Conservation (phyloP, 441 rosid species). For the Omphalea diandra region DNA sequence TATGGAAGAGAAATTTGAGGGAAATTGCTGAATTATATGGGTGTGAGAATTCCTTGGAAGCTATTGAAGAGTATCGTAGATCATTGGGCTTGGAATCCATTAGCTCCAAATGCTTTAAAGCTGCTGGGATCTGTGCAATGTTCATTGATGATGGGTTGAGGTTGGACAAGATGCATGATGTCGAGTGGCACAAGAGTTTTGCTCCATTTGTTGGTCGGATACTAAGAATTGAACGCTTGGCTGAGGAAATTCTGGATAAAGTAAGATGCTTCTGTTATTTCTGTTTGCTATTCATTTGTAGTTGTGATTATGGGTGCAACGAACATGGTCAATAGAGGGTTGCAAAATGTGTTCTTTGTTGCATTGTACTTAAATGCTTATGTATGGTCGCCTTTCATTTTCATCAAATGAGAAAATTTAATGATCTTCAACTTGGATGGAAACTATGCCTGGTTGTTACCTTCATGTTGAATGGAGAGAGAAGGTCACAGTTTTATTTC, state of each 20-base stretch:
- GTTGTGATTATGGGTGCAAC: not conserved
- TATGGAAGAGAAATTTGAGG: slow-evolving; percentile 72
- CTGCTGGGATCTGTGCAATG: slow-evolving; percentile 67
- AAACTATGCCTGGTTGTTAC: not conserved
- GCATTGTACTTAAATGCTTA: not conserved
- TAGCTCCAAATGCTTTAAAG: slow-evolving; percentile 59
- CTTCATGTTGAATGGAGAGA: not conserved
- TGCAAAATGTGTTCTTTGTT: not conserved
- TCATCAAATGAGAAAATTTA: not conserved
- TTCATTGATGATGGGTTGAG: slow-evolving; percentile 87
- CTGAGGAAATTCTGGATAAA: slow-evolving; percentile 71
- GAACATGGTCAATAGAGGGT: not conserved
- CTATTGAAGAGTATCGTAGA: slow-evolving; percentile 67
- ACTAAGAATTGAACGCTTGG: slow-evolving; percentile 73
- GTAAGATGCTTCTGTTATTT: slow-evolving; percentile 35
- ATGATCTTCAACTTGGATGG: not conserved
- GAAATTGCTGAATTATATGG: slow-evolving; percentile 77
- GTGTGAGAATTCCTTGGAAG: slow-evolving; percentile 53
- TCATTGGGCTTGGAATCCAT: slow-evolving; percentile 52
- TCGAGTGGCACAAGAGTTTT: slow-evolving; percentile 62
- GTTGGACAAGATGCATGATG: slow-evolving; percentile 66
- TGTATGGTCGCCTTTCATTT: not conserved
- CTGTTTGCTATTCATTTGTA: not conserved
- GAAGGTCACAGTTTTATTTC: not conserved
- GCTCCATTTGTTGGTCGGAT: slow-evolving; percentile 78